Conservation (phyloP, 129 eudicot genomes). For the Arctium minus region DNA sequence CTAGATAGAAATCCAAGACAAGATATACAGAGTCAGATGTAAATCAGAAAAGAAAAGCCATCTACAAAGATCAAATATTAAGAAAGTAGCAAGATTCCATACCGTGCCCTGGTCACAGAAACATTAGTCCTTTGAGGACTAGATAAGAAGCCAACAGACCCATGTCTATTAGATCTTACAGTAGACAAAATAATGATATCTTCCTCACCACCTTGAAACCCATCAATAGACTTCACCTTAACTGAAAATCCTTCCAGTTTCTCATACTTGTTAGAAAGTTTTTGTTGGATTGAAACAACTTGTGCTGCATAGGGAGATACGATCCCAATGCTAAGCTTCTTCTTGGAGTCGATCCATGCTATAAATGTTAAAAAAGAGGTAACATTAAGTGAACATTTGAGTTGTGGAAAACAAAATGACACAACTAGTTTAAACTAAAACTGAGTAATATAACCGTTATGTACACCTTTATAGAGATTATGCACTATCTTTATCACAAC, state of each 20-base stretch:
- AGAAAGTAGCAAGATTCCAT: not conserved
- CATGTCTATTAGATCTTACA: slow-evolving; percentile 41
- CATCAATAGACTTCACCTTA: slow-evolving; percentile 48
- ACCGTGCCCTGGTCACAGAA: slow-evolving; percentile 59
- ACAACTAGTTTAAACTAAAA: not conserved
- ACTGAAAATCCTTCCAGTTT: slow-evolving; percentile 26
- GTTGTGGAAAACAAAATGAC: not conserved
- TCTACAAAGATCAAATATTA: not conserved
- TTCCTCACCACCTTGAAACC: slow-evolving; percentile 60
- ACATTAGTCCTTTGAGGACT: slow-evolving; percentile 46
- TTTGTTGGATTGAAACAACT: slow-evolving; percentile 36
- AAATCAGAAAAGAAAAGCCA: not conserved
- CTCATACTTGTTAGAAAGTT: slow-evolving; percentile 22
- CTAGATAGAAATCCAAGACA: slow-evolving; percentile 2
- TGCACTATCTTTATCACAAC: slow-evolving; percentile 37
- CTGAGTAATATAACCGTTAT: not conserved
- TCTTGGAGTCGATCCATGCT: slow-evolving; percentile 30
- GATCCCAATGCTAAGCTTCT: slow-evolving; percentile 40
- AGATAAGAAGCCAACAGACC: slow-evolving; percentile 41
- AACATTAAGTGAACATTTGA: not conserved
- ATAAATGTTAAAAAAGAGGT: not conserved
- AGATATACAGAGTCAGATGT: not conserved
- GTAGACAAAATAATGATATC: slow-evolving; percentile 48
- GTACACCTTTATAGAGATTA: slow-evolving; percentile 39
- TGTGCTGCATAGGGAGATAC: slow-evolving; percentile 57